Percentiles rank a stretch among this genome's conserved stretches.
Conservation (phyloP, 352 stramenopile species). For the Pythium phragmitis region DNA sequence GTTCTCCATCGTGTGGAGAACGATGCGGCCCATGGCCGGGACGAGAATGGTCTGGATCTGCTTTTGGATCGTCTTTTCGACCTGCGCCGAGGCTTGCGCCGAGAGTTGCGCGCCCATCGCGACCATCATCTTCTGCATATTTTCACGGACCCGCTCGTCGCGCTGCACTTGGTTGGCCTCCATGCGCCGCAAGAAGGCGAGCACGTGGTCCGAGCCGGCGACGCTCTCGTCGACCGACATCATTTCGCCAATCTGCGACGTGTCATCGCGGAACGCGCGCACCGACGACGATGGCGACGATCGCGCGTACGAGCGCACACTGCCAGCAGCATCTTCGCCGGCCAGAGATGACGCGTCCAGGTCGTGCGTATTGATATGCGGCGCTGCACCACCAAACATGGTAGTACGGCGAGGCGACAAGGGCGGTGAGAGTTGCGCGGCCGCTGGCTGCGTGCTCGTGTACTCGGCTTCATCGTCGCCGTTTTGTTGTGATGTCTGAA, state of each 20-base stretch:
- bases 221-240: conserved; percentile 65
- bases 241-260: conserved; percentile 58
- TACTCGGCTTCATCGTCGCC: conserved; percentile 43
- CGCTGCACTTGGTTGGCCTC: conserved; percentile 63
- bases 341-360: conserved; percentile 45
- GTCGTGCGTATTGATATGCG: conserved; percentile 41
- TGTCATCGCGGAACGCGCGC: conserved; percentile 76
- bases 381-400: conserved; percentile 31
- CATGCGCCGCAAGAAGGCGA: conserved; percentile 68
- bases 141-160: conserved; percentile 70
- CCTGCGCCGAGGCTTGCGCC: conserved; percentile 56
- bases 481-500: conserved; percentile 46
- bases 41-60: conserved; percentile 81
- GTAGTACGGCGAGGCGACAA: conserved; percentile 35
- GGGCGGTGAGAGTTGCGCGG: conserved; percentile 28
- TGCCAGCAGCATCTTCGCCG: conserved; percentile 54
- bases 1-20: conserved; percentile 88
- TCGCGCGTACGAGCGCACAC: conserved; percentile 61
- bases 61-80: conserved; percentile 84
- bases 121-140: conserved; percentile 61
- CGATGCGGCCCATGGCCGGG: conserved; percentile 82
- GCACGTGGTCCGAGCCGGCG: conserved; percentile 54
- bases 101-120: conserved; percentile 59
- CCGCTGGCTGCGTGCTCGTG: conserved; percentile 16
- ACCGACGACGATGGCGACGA: conserved; percentile 82